Conservation (phyloP, 768 basidiomycete genomes). For the Phylloporus sp. region DNA sequence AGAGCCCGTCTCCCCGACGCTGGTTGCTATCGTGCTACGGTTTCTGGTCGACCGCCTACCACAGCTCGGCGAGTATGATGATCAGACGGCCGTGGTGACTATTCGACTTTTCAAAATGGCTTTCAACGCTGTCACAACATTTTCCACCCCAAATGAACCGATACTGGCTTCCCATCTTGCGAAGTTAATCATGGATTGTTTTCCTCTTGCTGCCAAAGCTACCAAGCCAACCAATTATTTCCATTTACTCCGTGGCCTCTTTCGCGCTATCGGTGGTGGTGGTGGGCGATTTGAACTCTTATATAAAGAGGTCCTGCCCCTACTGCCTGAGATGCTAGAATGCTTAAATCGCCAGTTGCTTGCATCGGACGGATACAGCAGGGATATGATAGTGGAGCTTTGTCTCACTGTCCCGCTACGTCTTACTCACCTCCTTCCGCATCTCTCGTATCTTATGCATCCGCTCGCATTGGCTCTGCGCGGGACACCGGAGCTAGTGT, state of each 20-base stretch:
- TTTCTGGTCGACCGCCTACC: slow-evolving; percentile 81
- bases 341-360: slow-evolving; percentile 86
- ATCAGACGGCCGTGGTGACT: slow-evolving; percentile 73
- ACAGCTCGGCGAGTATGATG: slow-evolving; percentile 79
- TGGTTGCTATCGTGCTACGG: slow-evolving; percentile 84
- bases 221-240: slow-evolving; percentile 90
- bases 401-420: slow-evolving; percentile 95
- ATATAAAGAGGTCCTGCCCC: slow-evolving; percentile 93
- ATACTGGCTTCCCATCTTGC: slow-evolving; percentile 92
- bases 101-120: slow-evolving; percentile 95
- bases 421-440: slow-evolving; percentile 91
- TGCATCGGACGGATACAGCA: slow-evolving; percentile 71
- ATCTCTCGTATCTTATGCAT: slow-evolving; percentile 93
- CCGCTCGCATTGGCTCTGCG: slow-evolving; percentile 88
- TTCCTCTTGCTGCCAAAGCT: slow-evolving; percentile 89
- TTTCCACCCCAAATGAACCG: slow-evolving; percentile 75
- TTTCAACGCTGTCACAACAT: slow-evolving; percentile 77
- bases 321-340: slow-evolving; percentile 96
- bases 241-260: slow-evolving; percentile 84
- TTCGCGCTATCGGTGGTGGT: slow-evolving; percentile 87
- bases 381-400: slow-evolving; percentile 95
- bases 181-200: slow-evolving; percentile 93
- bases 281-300: slow-evolving; percentile 90
- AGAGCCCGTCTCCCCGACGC: slow-evolving; percentile 69
- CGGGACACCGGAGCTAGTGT: slow-evolving; percentile 83